A percentile compares a stretch with the other conserved stretches of the same genome.
These are phyloP conservation scores for Narthecium ossifragum DNA, from an alignment of 106 monocot species.

Conservation along the genomic window DNA sequence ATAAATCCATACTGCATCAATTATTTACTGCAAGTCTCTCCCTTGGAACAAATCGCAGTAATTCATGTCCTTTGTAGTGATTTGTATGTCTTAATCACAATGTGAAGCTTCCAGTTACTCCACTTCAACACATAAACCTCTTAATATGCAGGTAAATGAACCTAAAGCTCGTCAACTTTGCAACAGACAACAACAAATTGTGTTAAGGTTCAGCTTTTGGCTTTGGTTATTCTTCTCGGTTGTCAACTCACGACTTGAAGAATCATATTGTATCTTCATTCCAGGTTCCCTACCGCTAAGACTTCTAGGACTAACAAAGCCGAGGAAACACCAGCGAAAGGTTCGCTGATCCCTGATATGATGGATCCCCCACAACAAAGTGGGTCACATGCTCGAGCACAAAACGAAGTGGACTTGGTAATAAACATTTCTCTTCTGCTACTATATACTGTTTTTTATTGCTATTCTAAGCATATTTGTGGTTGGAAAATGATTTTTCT, in stretches of 20 bases:
- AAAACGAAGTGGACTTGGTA: slow-evolving; percentile 59
- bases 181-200: slow-evolving; percentile 43
- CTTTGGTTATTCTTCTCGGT: neutral
- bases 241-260: neutral
- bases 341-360: slow-evolving; percentile 23
- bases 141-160: slow-evolving; percentile 67
- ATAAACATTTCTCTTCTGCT: neutral
- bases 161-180: slow-evolving; percentile 35
- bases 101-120: no score
- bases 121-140: no score
- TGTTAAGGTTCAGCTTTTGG: slow-evolving; percentile 41
- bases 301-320: slow-evolving; percentile 26
- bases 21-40: neutral
- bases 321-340: slow-evolving; percentile 48
- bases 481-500: neutral
- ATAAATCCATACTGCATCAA: slow-evolving; percentile 1
- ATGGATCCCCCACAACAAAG: slow-evolving; percentile 14
- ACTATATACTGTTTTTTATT: neutral
- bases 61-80: no score
- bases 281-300: slow-evolving; percentile 71
- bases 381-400: slow-evolving; percentile 15
- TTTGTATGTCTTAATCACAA: no score
- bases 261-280: neutral
- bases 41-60: no score
- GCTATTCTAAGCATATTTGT: neutral